phyloP scores from a whole-genome alignment of 352 stramenopile genomes.

The Phytopythium helicoides region DNA sequence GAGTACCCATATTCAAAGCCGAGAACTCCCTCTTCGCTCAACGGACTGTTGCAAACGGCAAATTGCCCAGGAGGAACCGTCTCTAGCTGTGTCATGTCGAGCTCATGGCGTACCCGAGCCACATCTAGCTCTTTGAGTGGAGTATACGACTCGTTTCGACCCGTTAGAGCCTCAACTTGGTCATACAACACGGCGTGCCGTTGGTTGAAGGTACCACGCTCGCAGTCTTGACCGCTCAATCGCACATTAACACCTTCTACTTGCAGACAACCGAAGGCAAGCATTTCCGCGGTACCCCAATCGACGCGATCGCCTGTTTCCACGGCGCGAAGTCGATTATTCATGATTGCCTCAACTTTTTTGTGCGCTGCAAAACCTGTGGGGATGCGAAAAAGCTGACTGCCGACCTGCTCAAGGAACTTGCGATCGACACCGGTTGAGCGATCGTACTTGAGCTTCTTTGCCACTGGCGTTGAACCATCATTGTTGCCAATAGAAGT shows the following conservation, averaged over 20 bases:
- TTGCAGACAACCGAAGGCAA: slow-evolving; percentile 83
- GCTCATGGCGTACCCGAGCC: slow-evolving; percentile 35
- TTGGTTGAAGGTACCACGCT: slow-evolving; percentile 90
- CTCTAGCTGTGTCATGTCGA: slow-evolving; percentile 42
- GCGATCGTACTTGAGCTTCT: slow-evolving; percentile 35
- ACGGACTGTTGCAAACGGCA: slow-evolving; percentile 77
- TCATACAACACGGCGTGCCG: slow-evolving; percentile 88
- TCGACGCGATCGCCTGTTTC: slow-evolving; percentile 83
- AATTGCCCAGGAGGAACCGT: slow-evolving; percentile 44
- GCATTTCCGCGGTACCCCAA: slow-evolving; percentile 86
- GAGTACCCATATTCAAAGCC: slow-evolving; percentile 90
- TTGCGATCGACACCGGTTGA: slow-evolving; percentile 72
- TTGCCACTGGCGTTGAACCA: slow-evolving; percentile 4
- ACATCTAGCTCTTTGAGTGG: slow-evolving; percentile 90
- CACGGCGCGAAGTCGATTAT: slow-evolving; percentile 73
- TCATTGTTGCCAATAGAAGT: not conserved
- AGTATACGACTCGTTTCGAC: slow-evolving; percentile 90
- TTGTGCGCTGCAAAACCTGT: slow-evolving; percentile 81
- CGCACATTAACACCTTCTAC: slow-evolving; percentile 84
- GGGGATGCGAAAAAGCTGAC: slow-evolving; percentile 77
- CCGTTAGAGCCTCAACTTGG: slow-evolving; percentile 75
- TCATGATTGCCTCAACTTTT: slow-evolving; percentile 87
- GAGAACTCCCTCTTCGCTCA: slow-evolving; percentile 83
- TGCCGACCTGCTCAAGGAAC: slow-evolving; percentile 72
- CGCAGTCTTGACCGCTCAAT: slow-evolving; percentile 86